These are phyloP conservation scores for Thelonectria rubi DNA, from an alignment of 2,329 filamentous ascomycete genomes.

Conservation along the genomic window DNA sequence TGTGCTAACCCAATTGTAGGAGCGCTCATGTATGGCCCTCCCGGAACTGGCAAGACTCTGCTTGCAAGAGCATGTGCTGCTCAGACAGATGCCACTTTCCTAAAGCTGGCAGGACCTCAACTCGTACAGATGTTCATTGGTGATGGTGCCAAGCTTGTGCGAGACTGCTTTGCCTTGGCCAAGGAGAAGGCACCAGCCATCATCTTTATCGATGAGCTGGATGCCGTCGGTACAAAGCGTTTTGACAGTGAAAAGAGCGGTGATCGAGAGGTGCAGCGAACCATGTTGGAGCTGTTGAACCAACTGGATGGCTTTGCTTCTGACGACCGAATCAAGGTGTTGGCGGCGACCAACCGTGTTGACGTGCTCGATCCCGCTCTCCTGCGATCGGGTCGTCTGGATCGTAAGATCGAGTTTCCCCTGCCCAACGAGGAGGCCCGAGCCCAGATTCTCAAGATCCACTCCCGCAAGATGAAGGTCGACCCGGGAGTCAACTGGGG, in stretches of 20 bases:
- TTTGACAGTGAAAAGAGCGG: conserved; percentile 99
- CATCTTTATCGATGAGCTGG: conserved; percentile 99
- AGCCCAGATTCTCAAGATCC: conserved; percentile 96
- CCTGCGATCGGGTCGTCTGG: conserved; percentile 88
- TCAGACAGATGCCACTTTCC: conserved; percentile 97
- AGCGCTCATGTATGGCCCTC: conserved; percentile 96
- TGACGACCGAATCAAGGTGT: conserved; percentile 94
- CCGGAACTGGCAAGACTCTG: conserved; percentile 89
- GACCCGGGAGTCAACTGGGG: conserved; percentile 94
- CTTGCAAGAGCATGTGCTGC: conserved; percentile 95
- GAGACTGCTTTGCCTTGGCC: conserved; percentile 95
- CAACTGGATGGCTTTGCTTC: conserved; percentile 98
- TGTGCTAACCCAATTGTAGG: conserved; percentile 94
- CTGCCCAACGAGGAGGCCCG: conserved; percentile 97
- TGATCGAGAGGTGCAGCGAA: conserved; percentile 96
- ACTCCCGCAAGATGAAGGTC: conserved; percentile 98
- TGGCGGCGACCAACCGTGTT: conserved; percentile 93
- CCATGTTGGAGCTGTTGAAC: conserved; percentile 98
- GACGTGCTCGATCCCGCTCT: conserved; percentile 93
- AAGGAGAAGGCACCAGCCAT: conserved; percentile 99
- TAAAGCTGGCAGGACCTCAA: conserved; percentile 97
- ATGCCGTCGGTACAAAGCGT: conserved; percentile 97
- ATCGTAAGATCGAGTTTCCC: conserved; percentile 98
- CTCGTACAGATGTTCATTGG: conserved; percentile 99
- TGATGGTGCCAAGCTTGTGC: conserved; percentile 96